Evolutionary conservation across 495 filamentous ascomycete genomes (phyloP), one percentile per base, ranked within the genome.

Genomic region (Bacidia gigantensis): DNA sequence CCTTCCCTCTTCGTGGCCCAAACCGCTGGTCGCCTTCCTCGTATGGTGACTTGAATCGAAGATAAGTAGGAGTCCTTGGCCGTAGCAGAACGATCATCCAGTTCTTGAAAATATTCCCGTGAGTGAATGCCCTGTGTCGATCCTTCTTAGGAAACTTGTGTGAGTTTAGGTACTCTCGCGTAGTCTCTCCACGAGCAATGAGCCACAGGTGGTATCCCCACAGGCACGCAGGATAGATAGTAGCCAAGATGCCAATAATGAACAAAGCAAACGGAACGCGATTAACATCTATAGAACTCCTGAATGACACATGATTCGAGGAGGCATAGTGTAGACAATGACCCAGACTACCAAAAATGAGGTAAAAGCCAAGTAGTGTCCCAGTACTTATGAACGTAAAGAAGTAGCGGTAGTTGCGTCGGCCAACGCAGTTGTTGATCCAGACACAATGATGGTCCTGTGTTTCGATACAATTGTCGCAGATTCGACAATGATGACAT

Each of bases 371-470:
- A 1, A 96, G 72, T n/a, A 95, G 53, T 1, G 86, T 87, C 11
- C 74, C 80, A 18, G 79, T 76, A 58, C 73, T 77, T 56, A 97
- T 77, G 67, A 96, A 98, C 18, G 83, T 76, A 60, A 96, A 94
- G 66, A 98, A 98, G 60, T 92, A 98, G 46, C 93, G 88, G 66
- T 98, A 98, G 66, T 98, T 98, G 50, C 92, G 86, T 29, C 93
- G 85, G 3, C 92, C 92, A 42, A 98, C 84, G 66, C 92, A 98
- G 65, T 97, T 98, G 68, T 98, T 98, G 47, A 98, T 79, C 93
- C 93, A 98, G 20, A 97, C 88, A 60, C 92, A 98, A 70, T 98
- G 92, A 60, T 98, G 92, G 62, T 98, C 92, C 58, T 96, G 89
- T 0, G 90, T 96, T 64, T 98, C 92, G 43, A 98, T 78, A 64